Base-by-base conservation (phyloP, 2,329 filamentous ascomycete species). In the Colletotrichum tropicicola region DNA sequence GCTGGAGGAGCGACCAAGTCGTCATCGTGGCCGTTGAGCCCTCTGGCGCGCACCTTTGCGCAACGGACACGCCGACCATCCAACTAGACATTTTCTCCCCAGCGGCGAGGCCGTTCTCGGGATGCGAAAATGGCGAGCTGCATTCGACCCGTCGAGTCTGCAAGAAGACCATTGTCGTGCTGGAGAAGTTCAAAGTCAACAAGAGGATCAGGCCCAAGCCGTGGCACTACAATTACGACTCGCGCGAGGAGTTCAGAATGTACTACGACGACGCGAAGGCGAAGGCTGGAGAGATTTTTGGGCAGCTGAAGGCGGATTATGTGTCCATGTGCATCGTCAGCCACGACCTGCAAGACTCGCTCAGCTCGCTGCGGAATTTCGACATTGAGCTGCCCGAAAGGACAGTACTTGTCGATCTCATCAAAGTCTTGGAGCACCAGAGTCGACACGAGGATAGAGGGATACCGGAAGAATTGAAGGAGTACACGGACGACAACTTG, bases 401-500 rank as follows among this genome's bases (percentile, higher is more conserved):
- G 13, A 10, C 19, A 6, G 44, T 35, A 12, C 10, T 35, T 12
- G 32, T 35, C 1, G 32, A 35, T 15, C 32, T 35, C 12, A 15
- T 35, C 32, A 35, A 35, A 6, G 32, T 35, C 9, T 35, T 35
- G 32, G 32, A 35, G 32, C 32, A 44, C 12, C 44, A 62, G 37
- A 47, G 59, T 30, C 27, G 53, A 62, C 35, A 49, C n/a, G 37
- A 57, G 5, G 3, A 13, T 4, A 15, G 17, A 9, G 53, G 28
- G 1, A 37, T 44, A 0, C 53, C 59, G 2, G 21, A 43, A 15
- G 6, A 19, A 28, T 10, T 62, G 17, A 58, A 21, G 12, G 21
- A 21, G 28, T 62, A 59, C 13, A 59, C 59, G 5, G 15, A 59
- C 13, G 44, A 51, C 12, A 62, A 59, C 23, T 25, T 62, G 15